Percentiles rank a stretch among this genome's conserved stretches.
These are phyloP conservation scores for Naumovozyma dairenensis DNA, from an alignment of 805 yeast genomes.

Conservation along the genomic window DNA sequence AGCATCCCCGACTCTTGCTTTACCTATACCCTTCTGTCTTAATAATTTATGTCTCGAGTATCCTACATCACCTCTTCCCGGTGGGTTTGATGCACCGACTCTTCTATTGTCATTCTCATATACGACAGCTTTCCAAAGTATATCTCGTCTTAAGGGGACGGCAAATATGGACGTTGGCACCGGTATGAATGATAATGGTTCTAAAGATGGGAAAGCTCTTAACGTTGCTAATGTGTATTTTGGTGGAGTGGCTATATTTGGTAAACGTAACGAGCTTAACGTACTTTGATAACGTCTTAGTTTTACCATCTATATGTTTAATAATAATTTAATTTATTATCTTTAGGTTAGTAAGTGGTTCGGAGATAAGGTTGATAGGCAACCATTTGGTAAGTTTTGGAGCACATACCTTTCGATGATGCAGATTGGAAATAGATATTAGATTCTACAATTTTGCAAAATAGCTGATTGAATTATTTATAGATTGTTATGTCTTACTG, in stretches of 20 bases:
- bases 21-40: slow-evolving; percentile 91
- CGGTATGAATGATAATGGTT: slow-evolving; percentile 71
- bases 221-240: slow-evolving; percentile 65
- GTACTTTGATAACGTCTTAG: background rate
- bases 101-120: slow-evolving; percentile 83
- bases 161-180: slow-evolving; percentile 63
- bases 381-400: too few species aligned
- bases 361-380: too few species aligned
- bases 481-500: too few species aligned
- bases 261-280: slow-evolving; percentile 1
- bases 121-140: slow-evolving; percentile 88
- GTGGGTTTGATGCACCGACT: slow-evolving; percentile 82
- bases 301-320: too few species aligned
- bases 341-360: too few species aligned
- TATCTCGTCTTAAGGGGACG: slow-evolving; percentile 76
- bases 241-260: slow-evolving; percentile 41
- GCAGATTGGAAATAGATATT: too few species aligned
- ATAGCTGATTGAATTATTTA: too few species aligned
- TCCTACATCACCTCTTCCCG: slow-evolving; percentile 78
- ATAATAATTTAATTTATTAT: too few species aligned
- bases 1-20: slow-evolving; percentile 92
- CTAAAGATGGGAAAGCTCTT: slow-evolving; percentile 81
- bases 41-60: slow-evolving; percentile 73
- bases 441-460: too few species aligned
- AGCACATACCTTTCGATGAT: too few species aligned